phyloP scores from a whole-genome alignment of 768 basidiomycete genomes.

The Lactarius deliciosus region DNA sequence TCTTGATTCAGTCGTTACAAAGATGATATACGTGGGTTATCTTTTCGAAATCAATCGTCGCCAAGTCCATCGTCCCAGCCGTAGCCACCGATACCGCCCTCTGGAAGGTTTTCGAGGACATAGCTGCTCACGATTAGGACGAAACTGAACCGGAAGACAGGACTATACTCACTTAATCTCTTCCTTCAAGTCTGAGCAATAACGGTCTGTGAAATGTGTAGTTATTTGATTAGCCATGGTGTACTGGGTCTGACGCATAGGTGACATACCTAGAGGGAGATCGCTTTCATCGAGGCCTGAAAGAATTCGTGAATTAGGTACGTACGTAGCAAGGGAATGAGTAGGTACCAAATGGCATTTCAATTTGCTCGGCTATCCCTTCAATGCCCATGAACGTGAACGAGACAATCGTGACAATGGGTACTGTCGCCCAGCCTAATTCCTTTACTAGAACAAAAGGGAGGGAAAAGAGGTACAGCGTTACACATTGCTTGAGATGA shows the following conservation, averaged over 20 bases:
- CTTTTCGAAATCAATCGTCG: constrained; percentile 55
- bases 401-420: constrained; percentile 81
- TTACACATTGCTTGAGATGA: constrained; percentile 94
- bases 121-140: constrained; percentile 45
- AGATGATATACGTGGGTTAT: constrained; percentile 6
- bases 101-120: constrained; percentile 66
- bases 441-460: constrained; percentile 85
- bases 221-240: constrained; percentile 10
- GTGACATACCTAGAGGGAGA: constrained; percentile 65
- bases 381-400: constrained; percentile 95
- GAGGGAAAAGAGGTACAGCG: constrained; percentile 86
- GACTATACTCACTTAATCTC: constrained; percentile 65
- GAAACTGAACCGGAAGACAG: constrained; percentile 2
- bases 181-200: constrained; percentile 83
- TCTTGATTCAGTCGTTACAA: not conserved
- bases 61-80: constrained; percentile 83
- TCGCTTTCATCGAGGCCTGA: constrained; percentile 52
- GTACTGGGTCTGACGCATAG: not conserved
- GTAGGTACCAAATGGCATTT: constrained; percentile 84
- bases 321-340: not conserved
- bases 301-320: constrained; percentile 1
- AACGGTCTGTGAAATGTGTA: constrained; percentile 56
- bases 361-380: constrained; percentile 93
- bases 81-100: constrained; percentile 68
- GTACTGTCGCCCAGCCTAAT: constrained; percentile 79